phyloP scores from a whole-genome alignment of 2,329 filamentous ascomycete genomes.

The Trichophaea hybrida region DNA sequence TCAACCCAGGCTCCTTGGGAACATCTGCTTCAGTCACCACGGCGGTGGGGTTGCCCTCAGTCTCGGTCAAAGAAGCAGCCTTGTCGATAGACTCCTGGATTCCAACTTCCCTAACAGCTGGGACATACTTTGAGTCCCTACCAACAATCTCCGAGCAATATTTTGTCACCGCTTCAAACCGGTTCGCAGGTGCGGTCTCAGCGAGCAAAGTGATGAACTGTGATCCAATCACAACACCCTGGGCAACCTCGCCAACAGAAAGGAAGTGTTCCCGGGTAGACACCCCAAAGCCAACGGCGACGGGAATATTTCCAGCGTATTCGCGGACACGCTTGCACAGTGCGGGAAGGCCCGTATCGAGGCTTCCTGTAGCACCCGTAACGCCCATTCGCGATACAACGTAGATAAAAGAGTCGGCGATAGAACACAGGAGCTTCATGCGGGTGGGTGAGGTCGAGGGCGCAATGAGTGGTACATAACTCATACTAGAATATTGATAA shows the following conservation, averaged over 20 bases:
- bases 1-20: constrained; percentile 48
- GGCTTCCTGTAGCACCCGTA: constrained; percentile 70
- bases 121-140: constrained; percentile 27
- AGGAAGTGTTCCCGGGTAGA: constrained; percentile 90
- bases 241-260: constrained; percentile 66
- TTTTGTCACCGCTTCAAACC: constrained; percentile 61
- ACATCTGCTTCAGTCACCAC: constrained; percentile 17
- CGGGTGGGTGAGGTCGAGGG: constrained; percentile 81
- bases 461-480: constrained; percentile 92
- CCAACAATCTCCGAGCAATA: constrained; percentile 62
- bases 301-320: constrained; percentile 79
- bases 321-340: constrained; percentile 75
- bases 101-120: constrained; percentile 30
- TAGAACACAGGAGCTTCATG: constrained; percentile 90
- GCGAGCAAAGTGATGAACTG: constrained; percentile 77
- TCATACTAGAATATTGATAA: constrained; percentile 43
- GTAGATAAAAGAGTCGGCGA: constrained; percentile 97
- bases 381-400: constrained; percentile 96
- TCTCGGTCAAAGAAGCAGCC: constrained; percentile 21
- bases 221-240: constrained; percentile 92
- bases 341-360: constrained; percentile 69
- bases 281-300: constrained; percentile 89
- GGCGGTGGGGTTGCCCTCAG: constrained; percentile 9
- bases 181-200: constrained; percentile 50
- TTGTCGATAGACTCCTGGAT: constrained; percentile 18